These are phyloP conservation scores for Saccharomycopsis amapae DNA, from an alignment of 805 yeast species.

Conservation along the genomic window DNA sequence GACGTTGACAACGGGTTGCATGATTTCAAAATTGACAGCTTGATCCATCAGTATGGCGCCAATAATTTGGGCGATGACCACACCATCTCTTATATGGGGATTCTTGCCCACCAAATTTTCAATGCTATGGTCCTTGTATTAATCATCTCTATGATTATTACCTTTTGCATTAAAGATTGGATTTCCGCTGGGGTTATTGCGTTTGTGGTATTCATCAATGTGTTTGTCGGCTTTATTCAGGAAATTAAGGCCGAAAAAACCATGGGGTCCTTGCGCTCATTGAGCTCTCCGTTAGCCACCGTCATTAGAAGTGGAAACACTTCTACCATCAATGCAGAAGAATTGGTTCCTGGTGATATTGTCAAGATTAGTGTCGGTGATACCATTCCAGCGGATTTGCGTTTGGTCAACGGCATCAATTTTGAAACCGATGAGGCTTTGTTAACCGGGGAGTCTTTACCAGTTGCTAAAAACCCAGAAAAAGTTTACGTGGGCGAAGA, in stretches of 20 bases:
- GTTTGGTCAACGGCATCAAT: constrained; percentile 67
- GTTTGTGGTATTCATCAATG: constrained; percentile 57
- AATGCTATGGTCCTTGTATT: too few relatives aligned
- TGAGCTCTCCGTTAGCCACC: constrained; percentile 65
- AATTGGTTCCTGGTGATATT: constrained; percentile 69
- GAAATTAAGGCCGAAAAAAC: constrained; percentile 72
- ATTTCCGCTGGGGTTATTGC: too few relatives aligned
- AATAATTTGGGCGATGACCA: too few relatives aligned
- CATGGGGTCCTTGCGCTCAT: constrained; percentile 62
- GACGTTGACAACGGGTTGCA: too few relatives aligned
- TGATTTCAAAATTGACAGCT: too few relatives aligned
- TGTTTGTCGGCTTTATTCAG: constrained; percentile 60
- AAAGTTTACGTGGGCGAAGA: constrained; percentile 32
- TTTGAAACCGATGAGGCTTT: constrained; percentile 85
- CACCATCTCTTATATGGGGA: too few relatives aligned
- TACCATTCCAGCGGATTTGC: constrained; percentile 88
- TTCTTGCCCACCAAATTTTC: too few relatives aligned
- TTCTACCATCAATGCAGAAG: constrained; percentile 49
- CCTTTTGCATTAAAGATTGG: too few relatives aligned
- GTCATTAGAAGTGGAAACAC: constrained; percentile 49
- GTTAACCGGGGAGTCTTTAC: constrained; percentile 84
- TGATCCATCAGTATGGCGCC: too few relatives aligned
- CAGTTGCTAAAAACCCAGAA: constrained; percentile 53
- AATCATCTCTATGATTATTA: too few relatives aligned
- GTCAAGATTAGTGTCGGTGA: constrained; percentile 79